phyloP scores from a whole-genome alignment of 495 filamentous ascomycete species.

The Physcia stellaris region DNA sequence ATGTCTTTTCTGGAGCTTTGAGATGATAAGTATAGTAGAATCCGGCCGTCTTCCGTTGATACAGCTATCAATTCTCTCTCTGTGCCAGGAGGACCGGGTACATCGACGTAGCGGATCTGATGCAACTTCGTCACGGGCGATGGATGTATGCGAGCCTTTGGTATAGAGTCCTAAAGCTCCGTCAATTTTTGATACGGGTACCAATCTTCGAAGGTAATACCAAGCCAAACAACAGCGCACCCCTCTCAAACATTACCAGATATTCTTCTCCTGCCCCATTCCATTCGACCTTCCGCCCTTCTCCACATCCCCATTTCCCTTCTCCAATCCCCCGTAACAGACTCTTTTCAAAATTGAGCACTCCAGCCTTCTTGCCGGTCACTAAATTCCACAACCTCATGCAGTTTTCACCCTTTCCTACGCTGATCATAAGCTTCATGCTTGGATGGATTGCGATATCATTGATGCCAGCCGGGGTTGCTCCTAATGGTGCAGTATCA shows the following conservation, averaged over 20 bases:
- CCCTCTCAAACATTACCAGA: conserved; percentile 77
- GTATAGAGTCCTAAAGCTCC: conserved; percentile 50
- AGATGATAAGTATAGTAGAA: conserved; percentile 70
- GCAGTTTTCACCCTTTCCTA: conserved; percentile 73
- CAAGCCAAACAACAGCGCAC: conserved; percentile 72
- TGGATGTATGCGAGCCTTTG: conserved; percentile 57
- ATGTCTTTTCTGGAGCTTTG: conserved; percentile 17
- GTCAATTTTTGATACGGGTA: not conserved
- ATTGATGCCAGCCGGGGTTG: conserved; percentile 78
- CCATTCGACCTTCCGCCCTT: conserved; percentile 79
- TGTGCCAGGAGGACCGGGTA: conserved; percentile 28
- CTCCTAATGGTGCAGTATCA: conserved; percentile 76
- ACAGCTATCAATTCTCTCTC: conserved; percentile 48
- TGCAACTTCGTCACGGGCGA: conserved; percentile 65
- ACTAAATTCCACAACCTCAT: conserved; percentile 96
- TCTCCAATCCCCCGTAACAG: conserved; percentile 60
- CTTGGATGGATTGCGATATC: conserved; percentile 91
- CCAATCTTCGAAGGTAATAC: conserved; percentile 23
- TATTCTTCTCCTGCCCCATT: conserved; percentile 64
- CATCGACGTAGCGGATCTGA: conserved; percentile 54
- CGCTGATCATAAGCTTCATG: conserved; percentile 89
- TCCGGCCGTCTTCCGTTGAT: conserved; percentile 84
- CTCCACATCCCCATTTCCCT: conserved; percentile 60
- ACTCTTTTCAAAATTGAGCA: conserved; percentile 64
- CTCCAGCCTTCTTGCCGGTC: conserved; percentile 88